A percentile compares a stretch with the other conserved stretches of the same genome.
Evolutionary conservation across 2,329 filamentous ascomycete genomes (phyloP).

Genomic region (Ascochyta lentis): DNA sequence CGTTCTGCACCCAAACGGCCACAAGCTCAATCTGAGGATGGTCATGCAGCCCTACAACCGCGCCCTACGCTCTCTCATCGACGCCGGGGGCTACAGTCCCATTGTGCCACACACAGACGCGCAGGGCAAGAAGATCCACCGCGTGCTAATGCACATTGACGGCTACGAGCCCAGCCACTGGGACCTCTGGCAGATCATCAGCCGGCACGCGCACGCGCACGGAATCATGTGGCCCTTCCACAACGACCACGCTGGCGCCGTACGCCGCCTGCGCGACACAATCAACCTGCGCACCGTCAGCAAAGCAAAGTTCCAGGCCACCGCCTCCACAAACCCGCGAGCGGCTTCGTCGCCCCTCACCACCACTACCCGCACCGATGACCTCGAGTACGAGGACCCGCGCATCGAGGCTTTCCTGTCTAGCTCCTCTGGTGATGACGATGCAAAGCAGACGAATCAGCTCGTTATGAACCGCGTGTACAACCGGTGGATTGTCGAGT

Average conservation of each 20-base stretch:
- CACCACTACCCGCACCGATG: not conserved
- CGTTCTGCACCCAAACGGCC: slow-evolving; percentile 51
- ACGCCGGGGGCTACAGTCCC: slow-evolving; percentile 42
- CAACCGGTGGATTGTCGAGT: slow-evolving; percentile 62
- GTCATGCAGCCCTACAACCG: slow-evolving; percentile 52
- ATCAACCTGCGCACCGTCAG: slow-evolving; percentile 26
- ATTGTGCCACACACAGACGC: slow-evolving; percentile 30
- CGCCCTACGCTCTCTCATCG: slow-evolving; percentile 44
- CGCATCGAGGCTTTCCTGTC: slow-evolving; percentile 24
- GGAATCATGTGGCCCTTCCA: slow-evolving; percentile 44
- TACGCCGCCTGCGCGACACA: slow-evolving; percentile 39
- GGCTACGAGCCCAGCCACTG: slow-evolving; percentile 41
- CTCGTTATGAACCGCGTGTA: slow-evolving; percentile 47
- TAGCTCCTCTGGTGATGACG: slow-evolving; percentile 9
- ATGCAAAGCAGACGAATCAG: slow-evolving; percentile 27
- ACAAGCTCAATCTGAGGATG: slow-evolving; percentile 32
- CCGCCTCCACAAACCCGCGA: slow-evolving; percentile 30
- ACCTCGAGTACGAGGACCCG: slow-evolving; percentile 24
- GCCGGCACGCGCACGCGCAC: slow-evolving; percentile 38
- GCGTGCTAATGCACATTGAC: slow-evolving; percentile 45
- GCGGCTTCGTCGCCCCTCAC: slow-evolving; percentile 20
- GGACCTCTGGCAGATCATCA: slow-evolving; percentile 40
- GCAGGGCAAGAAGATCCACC: slow-evolving; percentile 30
- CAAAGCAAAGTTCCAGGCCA: slow-evolving; percentile 22
- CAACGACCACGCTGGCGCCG: slow-evolving; percentile 27